Base-by-base conservation (phyloP, 1,284 basidiomycete genomes). In the Irpex sp. region DNA sequence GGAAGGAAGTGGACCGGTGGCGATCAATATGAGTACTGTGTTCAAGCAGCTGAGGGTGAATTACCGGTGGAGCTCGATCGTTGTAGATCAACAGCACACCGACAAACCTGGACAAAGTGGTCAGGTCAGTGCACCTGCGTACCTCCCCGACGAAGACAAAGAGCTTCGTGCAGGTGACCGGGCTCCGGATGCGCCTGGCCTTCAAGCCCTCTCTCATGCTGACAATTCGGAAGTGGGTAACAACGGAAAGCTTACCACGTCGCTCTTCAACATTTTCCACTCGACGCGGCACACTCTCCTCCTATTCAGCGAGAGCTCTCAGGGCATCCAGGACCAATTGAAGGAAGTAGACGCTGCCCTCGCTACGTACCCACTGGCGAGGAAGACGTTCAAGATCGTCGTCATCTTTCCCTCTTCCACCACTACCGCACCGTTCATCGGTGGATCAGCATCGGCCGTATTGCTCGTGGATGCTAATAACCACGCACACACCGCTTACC, bases 161-260 rank as follows among this genome's bases (percentile, higher is more conserved):
- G 51, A 51, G 39, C 33, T 80, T n/a, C 49, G 63, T 3, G 71
- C 66, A 21, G 72, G 72, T 1, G 72, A 74, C 59, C 57, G 72
- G 9, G 72, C 72, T 21, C 80, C 79, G 1, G 77, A 81, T 50
- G 75, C 79, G 2, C 70, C 78, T 17, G 73, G 67, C 8, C 69
- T 80, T 6, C 4, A 33, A 6, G 36, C 64, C 36, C 59, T 17
- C 21, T 31, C 35, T 7, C 0, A 11, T 33, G 3, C 53, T 31
- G 13, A 11, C 5, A 33, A 33, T 3, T 33, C 5, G 31, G 31
- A 33, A 6, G 31, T 6, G 0, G 31, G 31, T 1, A 19, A 13
- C 62, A 4, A 51, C 61, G 4, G 49, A 56, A 7, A 43, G 21
- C 31, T 35, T 9, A 62, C 64, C 19, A 62, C 56, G 15, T 63